phyloP scores from a whole-genome alignment of 192 early-diverging fungal genomes.

The Entomortierella lignicola region DNA sequence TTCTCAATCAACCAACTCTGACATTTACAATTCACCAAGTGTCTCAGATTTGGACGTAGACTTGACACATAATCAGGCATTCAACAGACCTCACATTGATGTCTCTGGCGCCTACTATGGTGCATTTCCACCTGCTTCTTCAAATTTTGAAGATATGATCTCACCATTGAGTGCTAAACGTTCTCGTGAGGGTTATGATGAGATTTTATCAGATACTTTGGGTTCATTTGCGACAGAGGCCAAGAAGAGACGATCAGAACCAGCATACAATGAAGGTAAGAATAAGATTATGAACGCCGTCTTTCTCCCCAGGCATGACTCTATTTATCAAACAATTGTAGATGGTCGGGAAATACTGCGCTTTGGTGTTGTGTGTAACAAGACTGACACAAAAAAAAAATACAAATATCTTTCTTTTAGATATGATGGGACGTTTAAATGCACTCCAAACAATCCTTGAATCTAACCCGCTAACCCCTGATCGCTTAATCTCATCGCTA shows the following conservation, averaged over 20 bases:
- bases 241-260: slow-evolving; percentile 54
- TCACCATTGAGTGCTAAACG: slow-evolving; percentile 41
- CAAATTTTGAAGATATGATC: slow-evolving; percentile 24
- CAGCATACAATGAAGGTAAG: slow-evolving; percentile 53
- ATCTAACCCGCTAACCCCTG: slow-evolving; percentile 29
- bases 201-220: slow-evolving; percentile 45
- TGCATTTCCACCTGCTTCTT: slow-evolving; percentile 4
- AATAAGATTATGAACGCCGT: background rate
- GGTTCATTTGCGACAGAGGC: slow-evolving; percentile 49
- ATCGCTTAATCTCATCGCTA: slow-evolving; percentile 22
- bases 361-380: slow-evolving; percentile 7
- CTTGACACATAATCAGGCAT: slow-evolving; percentile 7
- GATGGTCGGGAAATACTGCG: background rate
- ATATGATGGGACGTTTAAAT: slow-evolving; percentile 52
- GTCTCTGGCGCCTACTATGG: slow-evolving; percentile 37
- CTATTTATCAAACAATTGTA: slow-evolving; percentile 1
- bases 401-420: slow-evolving; percentile 23
- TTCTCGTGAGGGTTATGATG: slow-evolving; percentile 34
- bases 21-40: slow-evolving; percentile 31
- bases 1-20: slow-evolving; percentile 36
- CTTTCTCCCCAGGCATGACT: slow-evolving; percentile 9
- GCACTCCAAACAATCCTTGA: slow-evolving; percentile 44
- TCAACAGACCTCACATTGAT: slow-evolving; percentile 26
- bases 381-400: slow-evolving; percentile 13
- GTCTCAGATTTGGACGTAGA: slow-evolving; percentile 8